Conservation (phyloP, 2,329 filamentous ascomycete genomes). For the Alternaria brassicicola region DNA sequence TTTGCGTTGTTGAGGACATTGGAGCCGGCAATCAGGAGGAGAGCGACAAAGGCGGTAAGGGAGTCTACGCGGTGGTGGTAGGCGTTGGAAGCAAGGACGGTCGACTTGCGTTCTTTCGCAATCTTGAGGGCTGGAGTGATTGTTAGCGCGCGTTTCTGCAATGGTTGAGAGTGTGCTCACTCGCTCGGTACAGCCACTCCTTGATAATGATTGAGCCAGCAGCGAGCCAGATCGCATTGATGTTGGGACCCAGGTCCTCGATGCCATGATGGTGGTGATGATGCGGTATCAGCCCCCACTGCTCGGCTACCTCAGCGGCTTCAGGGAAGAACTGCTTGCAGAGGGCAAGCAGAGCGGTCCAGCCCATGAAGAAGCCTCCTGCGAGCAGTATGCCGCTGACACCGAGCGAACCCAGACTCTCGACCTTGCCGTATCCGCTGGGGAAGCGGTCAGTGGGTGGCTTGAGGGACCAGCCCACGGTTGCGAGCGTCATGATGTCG, state of each 20-base stretch:
- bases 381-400: constrained; percentile 89
- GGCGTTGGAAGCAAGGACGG: constrained; percentile 93
- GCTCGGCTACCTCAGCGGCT: constrained; percentile 50
- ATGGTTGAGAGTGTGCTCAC: constrained; percentile 56
- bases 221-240: constrained; percentile 95
- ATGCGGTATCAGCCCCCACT: constrained; percentile 54
- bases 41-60: constrained; percentile 89
- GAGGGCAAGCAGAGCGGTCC: constrained; percentile 65
- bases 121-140: constrained; percentile 81
- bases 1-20: constrained; percentile 84
- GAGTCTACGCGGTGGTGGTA: constrained; percentile 97
- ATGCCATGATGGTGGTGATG: constrained; percentile 70
- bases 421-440: constrained; percentile 94
- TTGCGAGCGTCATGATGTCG: constrained; percentile 90
- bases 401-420: constrained; percentile 90
- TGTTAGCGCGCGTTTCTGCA: constrained; percentile 28
- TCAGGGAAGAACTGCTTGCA: constrained; percentile 57
- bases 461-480: constrained; percentile 90
- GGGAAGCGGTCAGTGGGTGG: constrained; percentile 85
- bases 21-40: constrained; percentile 85
- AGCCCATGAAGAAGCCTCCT: constrained; percentile 91
- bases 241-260: constrained; percentile 72
- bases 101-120: constrained; percentile 90
- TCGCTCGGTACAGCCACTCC: constrained; percentile 96
- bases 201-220: constrained; percentile 89